A percentile compares a stretch with the other conserved stretches of the same genome.
These are phyloP conservation scores for Crithidia mellificae DNA, from an alignment of 208 protist genomes.

Conservation along the genomic window DNA sequence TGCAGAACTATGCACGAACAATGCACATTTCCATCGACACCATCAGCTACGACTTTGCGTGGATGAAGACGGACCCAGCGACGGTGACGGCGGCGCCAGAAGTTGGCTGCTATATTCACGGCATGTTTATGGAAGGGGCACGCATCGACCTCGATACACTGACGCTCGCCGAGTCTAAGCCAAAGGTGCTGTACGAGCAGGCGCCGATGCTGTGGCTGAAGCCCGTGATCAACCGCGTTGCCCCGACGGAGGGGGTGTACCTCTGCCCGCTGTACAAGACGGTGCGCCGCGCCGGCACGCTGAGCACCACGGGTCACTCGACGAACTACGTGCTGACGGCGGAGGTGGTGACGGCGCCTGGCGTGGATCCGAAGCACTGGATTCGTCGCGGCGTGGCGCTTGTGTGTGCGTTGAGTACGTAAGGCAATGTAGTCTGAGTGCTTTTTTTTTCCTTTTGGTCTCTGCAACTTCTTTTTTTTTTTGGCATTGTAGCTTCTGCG, in stretches of 20 bases:
- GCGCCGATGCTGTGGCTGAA: constrained; percentile 94
- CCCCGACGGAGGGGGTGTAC: constrained; percentile 63
- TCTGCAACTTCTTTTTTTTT: not conserved
- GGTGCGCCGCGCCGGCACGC: constrained; percentile 91
- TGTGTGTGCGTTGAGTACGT: constrained; percentile 80
- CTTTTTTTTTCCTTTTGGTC: not conserved
- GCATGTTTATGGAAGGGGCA: constrained; percentile 96
- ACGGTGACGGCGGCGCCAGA: constrained; percentile 55
- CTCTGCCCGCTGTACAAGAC: constrained; percentile 96
- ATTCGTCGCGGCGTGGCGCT: constrained; percentile 94
- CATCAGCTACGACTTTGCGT: constrained; percentile 93
- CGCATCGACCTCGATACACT: constrained; percentile 68
- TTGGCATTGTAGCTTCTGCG: not conserved
- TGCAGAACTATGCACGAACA: constrained; percentile 95
- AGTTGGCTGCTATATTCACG: constrained; percentile 93
- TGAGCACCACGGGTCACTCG: constrained; percentile 97
- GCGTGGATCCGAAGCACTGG: constrained; percentile 92
- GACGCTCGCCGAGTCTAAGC: constrained; percentile 84
- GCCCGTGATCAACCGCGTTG: constrained; percentile 76
- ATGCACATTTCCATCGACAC: constrained; percentile 95
- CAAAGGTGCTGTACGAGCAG: constrained; percentile 93
- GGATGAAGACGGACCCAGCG: constrained; percentile 45
- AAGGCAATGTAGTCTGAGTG: not conserved
- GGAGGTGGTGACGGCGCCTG: constrained; percentile 93
- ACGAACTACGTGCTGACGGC: constrained; percentile 97